Percentiles rank a stretch among this genome's conserved stretches.
Evolutionary conservation across 495 filamentous ascomycete species (phyloP).

Genomic region (Neurospora africana): DNA sequence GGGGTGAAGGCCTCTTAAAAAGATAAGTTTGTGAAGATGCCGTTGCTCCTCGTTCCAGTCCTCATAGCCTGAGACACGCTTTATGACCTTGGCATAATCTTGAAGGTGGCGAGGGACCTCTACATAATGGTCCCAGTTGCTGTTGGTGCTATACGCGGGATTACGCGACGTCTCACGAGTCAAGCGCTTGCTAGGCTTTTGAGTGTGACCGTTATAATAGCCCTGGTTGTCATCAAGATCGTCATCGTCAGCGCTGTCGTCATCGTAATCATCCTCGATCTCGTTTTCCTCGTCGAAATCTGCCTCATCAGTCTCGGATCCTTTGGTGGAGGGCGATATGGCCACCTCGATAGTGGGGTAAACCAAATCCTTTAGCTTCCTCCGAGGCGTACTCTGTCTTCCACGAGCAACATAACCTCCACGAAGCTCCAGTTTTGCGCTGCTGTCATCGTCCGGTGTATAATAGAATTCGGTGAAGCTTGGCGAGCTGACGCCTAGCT

Average conservation of each 20-base stretch:
- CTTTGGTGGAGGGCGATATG: not conserved
- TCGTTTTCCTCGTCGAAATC: not conserved
- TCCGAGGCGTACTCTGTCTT: not conserved
- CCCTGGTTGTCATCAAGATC: not conserved
- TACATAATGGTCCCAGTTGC: constrained; percentile 21
- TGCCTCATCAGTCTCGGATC: not conserved
- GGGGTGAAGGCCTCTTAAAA: constrained; percentile 21
- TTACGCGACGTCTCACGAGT: not conserved
- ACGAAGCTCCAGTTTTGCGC: not conserved
- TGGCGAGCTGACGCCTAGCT: not conserved
- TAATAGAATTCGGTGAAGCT: not conserved
- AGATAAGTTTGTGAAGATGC: constrained; percentile 20
- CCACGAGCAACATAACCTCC: not conserved
- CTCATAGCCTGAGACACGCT: constrained; percentile 12
- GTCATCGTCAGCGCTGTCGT: constrained; percentile 1
- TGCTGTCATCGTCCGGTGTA: not conserved
- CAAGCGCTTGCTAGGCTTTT: not conserved
- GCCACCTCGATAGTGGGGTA: not conserved
- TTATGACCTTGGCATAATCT: constrained; percentile 11
- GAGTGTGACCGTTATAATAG: not conserved
- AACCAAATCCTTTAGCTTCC: not conserved
- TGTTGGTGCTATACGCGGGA: constrained; percentile 7
- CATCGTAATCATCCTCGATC: not conserved
- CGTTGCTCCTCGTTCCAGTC: constrained; percentile 19
- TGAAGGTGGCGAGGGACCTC: constrained; percentile 4